phyloP scores from a whole-genome alignment of 148 eudicot genomes.

The Vaccinium vitisidaea region DNA sequence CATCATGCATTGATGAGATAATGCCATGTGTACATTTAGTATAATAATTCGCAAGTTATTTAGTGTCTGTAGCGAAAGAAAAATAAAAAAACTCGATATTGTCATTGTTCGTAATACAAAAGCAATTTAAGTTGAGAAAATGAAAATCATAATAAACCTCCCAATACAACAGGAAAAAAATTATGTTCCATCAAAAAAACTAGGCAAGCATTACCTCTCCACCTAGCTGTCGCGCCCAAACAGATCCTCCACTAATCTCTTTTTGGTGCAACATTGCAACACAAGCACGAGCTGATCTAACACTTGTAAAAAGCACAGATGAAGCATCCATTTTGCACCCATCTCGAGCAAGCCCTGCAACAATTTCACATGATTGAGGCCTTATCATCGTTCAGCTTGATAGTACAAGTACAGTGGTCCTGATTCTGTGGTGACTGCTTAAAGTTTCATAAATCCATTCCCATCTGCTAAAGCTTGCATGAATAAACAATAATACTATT shows the following conservation, averaged over 20 bases:
- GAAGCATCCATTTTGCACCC: conserved; percentile 85
- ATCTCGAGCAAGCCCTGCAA: conserved; percentile 86
- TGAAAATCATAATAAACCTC: background rate
- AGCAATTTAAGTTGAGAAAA: background rate
- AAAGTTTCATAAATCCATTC: background rate
- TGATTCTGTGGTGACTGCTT: background rate
- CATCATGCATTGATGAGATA: no score
- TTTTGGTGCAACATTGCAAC: conserved; percentile 83
- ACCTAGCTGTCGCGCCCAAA: conserved; percentile 99
- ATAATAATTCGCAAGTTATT: no score
- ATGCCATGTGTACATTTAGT: no score
- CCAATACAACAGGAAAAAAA: background rate
- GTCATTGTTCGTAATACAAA: background rate
- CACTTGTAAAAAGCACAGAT: conserved; percentile 72
- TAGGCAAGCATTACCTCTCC: conserved; percentile 66
- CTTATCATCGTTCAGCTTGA: background rate
- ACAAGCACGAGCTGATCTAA: conserved; percentile 81
- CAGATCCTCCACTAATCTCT: conserved; percentile 54
- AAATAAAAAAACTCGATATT: background rate
- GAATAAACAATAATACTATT: background rate
- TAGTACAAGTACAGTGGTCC: background rate
- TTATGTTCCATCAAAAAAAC: background rate
- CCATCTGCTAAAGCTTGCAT: background rate
- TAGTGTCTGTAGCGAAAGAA: background rate
- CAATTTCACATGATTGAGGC: conserved; percentile 17